Percentiles rank a stretch among this genome's conserved stretches.
Evolutionary conservation across 768 basidiomycete species (phyloP).

Genomic region (Amanita thiersii): DNA sequence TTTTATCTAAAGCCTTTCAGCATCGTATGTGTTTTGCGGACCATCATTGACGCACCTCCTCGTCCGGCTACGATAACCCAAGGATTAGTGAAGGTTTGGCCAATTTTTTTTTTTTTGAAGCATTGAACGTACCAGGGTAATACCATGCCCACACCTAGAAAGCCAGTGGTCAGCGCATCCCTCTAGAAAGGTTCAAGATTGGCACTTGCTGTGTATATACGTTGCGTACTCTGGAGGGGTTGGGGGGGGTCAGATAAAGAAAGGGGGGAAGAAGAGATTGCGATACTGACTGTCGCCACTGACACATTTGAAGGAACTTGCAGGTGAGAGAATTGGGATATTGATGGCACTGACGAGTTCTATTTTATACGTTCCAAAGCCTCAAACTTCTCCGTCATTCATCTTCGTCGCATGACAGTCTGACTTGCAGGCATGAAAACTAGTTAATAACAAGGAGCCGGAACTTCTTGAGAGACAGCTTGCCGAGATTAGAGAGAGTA

Average conservation of each 20-base stretch:
- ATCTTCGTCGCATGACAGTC: conserved; percentile 3
- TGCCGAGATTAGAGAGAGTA: conserved; percentile 8
- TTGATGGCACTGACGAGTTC: background rate
- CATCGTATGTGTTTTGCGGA: too few species aligned
- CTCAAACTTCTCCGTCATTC: conserved; percentile 7
- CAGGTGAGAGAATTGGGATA: conserved; percentile 10
- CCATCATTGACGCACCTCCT: conserved; percentile 40
- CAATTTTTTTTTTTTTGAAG: background rate
- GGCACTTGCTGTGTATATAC: conserved; percentile 39
- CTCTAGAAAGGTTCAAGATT: background rate
- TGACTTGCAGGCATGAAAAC: background rate
- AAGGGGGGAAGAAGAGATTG: background rate
- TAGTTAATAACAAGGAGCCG: conserved; percentile 2
- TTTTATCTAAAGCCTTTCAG: conserved; percentile 37
- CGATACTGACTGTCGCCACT: conserved; percentile 50
- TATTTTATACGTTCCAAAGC: conserved; percentile 4
- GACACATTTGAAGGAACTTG: conserved; percentile 38
- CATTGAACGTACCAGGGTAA: conserved; percentile 33
- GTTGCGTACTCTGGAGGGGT: conserved; percentile 49
- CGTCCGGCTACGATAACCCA: conserved; percentile 38
- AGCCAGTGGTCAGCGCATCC: conserved; percentile 8
- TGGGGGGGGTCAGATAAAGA: background rate
- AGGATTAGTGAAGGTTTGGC: conserved; percentile 1
- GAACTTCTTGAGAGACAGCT: conserved; percentile 2
- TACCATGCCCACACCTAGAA: conserved; percentile 46